Percentiles rank a stretch among this genome's conserved stretches.
phyloP scores from a whole-genome alignment of 2,329 filamentous ascomycete species.

The Elsinoe fawcettii region DNA sequence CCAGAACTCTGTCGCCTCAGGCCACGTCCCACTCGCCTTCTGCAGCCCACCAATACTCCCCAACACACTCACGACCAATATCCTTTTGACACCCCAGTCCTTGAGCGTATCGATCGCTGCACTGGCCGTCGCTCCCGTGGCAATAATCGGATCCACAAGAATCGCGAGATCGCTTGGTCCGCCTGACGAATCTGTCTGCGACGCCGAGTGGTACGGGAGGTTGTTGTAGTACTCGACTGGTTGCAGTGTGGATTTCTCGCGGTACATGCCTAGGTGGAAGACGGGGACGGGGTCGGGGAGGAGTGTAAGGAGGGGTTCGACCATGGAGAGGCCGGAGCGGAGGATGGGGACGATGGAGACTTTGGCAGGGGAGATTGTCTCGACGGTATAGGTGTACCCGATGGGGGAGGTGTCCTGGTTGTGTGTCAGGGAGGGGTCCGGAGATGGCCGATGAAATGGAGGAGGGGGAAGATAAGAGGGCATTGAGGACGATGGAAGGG shows the following conservation, averaged over 20 bases:
- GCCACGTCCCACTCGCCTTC: conserved; percentile 69
- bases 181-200: conserved; percentile 25
- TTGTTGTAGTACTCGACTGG: conserved; percentile 99
- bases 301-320: conserved; percentile 47
- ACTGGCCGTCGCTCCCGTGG: conserved; percentile 80
- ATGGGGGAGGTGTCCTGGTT: conserved; percentile 68
- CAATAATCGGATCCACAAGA: conserved; percentile 85
- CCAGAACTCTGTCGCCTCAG: conserved; percentile 70
- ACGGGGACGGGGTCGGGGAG: conserved; percentile 73
- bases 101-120: conserved; percentile 82
- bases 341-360: conserved; percentile 86
- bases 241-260: conserved; percentile 76
- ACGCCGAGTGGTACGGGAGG: conserved; percentile 63
- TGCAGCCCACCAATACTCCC: conserved; percentile 63
- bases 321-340: conserved; percentile 85
- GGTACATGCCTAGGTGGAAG: conserved; percentile 91
- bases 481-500: conserved; percentile 10
- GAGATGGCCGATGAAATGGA: background rate
- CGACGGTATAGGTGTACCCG: conserved; percentile 64
- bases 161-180: conserved; percentile 59
- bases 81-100: conserved; percentile 83
- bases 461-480: conserved; percentile 2
- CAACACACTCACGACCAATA: conserved; percentile 69
- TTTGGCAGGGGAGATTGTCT: conserved; percentile 53
- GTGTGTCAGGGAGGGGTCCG: conserved; percentile 1